phyloP scores from a whole-genome alignment of 192 early-diverging fungal species.

The Allomyces macrogynus region DNA sequence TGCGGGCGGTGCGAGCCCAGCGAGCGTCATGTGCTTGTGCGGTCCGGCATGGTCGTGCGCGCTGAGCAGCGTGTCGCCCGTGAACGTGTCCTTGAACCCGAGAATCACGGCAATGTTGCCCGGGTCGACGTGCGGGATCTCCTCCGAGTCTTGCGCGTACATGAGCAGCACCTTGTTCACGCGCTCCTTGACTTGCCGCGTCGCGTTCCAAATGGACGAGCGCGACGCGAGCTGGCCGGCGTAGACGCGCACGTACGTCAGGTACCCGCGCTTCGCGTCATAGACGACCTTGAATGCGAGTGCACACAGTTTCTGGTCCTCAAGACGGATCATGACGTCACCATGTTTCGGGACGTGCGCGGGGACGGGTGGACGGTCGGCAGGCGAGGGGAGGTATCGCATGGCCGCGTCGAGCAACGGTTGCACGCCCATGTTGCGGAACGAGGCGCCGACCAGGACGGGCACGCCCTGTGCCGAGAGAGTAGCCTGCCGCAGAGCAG shows the following conservation, averaged over 20 bases:
- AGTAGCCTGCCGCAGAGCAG: conserved; percentile 53
- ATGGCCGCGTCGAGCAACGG: conserved; percentile 76
- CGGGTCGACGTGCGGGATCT: conserved; percentile 40
- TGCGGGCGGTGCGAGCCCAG: conserved; percentile 58
- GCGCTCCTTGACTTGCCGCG: conserved; percentile 46
- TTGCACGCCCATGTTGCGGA: conserved; percentile 80
- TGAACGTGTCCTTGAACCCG: conserved; percentile 61
- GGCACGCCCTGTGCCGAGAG: conserved; percentile 48
- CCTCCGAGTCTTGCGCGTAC: conserved; percentile 78
- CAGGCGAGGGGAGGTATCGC: conserved; percentile 65
- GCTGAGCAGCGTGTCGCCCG: conserved; percentile 65
- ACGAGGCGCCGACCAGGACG: conserved; percentile 71
- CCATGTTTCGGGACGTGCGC: conserved; percentile 27
- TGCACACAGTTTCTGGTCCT: conserved; percentile 43
- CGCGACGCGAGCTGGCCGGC: conserved; percentile 24
- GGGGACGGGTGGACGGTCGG: conserved; percentile 37
- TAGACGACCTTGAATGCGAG: conserved; percentile 87
- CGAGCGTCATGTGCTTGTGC: conserved; percentile 27
- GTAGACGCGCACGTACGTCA: conserved; percentile 84
- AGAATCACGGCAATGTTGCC: conserved; percentile 76
- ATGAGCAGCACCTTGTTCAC: conserved; percentile 67
- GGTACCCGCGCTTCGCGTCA: conserved; percentile 61
- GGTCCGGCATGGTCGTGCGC: conserved; percentile 23
- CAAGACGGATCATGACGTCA: conserved; percentile 13
- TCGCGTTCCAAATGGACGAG: conserved; percentile 36